These are phyloP conservation scores for Penicillium thymicola DNA, from an alignment of 2,329 filamentous ascomycete species.

Conservation along the genomic window DNA sequence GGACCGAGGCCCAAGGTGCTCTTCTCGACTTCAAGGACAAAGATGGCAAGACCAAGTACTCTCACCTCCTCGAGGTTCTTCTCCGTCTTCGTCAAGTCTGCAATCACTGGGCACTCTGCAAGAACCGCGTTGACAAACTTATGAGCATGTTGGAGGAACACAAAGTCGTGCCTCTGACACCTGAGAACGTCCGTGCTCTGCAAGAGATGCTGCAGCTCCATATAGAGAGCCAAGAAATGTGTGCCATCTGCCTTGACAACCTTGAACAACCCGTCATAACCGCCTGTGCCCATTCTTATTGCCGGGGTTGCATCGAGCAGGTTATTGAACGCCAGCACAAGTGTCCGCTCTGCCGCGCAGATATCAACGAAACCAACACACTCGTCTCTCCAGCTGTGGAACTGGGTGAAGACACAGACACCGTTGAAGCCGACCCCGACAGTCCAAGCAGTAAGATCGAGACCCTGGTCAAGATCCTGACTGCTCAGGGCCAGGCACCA, in stretches of 20 bases:
- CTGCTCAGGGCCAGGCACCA: constrained; percentile 61
- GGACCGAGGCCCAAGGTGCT: constrained; percentile 69
- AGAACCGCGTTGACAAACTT: constrained; percentile 69
- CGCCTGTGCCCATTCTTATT: constrained; percentile 78
- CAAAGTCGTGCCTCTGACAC: constrained; percentile 65
- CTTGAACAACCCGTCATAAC: constrained; percentile 76
- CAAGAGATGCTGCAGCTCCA: constrained; percentile 72
- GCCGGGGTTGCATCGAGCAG: constrained; percentile 67
- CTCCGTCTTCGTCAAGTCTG: constrained; percentile 81
- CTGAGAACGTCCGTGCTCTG: constrained; percentile 68
- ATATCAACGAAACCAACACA: constrained; percentile 57
- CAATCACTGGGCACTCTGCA: constrained; percentile 83
- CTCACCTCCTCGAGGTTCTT: constrained; percentile 74
- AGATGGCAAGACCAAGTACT: constrained; percentile 57
- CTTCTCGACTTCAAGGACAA: constrained; percentile 58
- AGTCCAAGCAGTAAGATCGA: constrained; percentile 79
- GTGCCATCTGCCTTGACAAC: constrained; percentile 73
- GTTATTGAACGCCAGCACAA: constrained; percentile 73
- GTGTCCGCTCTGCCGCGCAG: constrained; percentile 79
- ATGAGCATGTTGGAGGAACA: constrained; percentile 66
- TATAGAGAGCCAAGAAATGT: constrained; percentile 79
- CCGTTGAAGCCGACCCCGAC: constrained; percentile 57
- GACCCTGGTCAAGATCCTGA: constrained; percentile 70
- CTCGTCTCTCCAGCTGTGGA: constrained; percentile 67
- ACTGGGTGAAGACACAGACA: constrained; percentile 47